A percentile compares a stretch with the other conserved stretches of the same genome.
These are phyloP conservation scores for Calonectria leucothoes DNA, from an alignment of 2,329 filamentous ascomycete species.

Conservation along the genomic window DNA sequence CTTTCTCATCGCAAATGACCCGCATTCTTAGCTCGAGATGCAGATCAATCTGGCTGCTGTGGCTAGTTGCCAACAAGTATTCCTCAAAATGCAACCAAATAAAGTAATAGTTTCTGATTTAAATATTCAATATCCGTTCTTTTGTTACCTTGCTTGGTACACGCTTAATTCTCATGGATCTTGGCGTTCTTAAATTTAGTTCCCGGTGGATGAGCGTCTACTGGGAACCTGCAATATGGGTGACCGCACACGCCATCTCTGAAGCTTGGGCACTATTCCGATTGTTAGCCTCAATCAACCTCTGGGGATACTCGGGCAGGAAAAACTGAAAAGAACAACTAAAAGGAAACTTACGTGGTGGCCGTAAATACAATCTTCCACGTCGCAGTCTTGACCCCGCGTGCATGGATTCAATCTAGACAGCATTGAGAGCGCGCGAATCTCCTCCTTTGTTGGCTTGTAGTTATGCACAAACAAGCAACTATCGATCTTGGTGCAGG, in stretches of 20 bases:
- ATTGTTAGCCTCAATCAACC: conserved; percentile 12
- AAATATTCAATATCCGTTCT: neutral
- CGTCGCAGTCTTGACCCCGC: conserved; percentile 67
- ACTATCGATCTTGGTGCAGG: conserved; percentile 64
- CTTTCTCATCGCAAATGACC: neutral
- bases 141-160: neutral
- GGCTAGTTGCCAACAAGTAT: neutral
- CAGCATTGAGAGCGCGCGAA: conserved; percentile 66
- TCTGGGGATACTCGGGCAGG: too few species aligned
- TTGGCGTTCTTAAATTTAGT: conserved; percentile 60
- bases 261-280: conserved; percentile 63
- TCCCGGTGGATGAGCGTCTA: conserved; percentile 66
- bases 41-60: neutral
- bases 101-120: conserved; percentile 1
- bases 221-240: conserved; percentile 66
- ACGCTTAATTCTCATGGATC: conserved; percentile 47
- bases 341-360: conserved; percentile 65
- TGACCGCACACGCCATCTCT: conserved; percentile 62
- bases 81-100: conserved; percentile 1
- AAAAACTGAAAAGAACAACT: too few species aligned
- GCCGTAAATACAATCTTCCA: conserved; percentile 71
- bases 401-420: conserved; percentile 69
- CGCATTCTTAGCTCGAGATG: neutral
- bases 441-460: conserved; percentile 63
- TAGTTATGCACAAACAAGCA: conserved; percentile 70